A percentile compares a stretch with the other conserved stretches of the same genome.
Conservation (phyloP, 805 yeast genomes). For the Candida ulmi region DNA sequence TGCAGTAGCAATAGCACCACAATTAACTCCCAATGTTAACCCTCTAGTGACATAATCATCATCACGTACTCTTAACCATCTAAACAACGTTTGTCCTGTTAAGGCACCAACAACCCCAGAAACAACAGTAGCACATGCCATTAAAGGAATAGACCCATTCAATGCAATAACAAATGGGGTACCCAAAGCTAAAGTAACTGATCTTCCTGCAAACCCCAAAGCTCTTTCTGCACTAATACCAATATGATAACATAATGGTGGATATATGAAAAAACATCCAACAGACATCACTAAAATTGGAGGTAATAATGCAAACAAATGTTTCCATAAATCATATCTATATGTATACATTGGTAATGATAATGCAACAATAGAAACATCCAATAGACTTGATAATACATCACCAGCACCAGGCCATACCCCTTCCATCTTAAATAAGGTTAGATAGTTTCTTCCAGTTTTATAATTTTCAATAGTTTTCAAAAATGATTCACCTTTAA, state of each 20-base stretch:
- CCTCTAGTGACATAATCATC: constrained; percentile 74
- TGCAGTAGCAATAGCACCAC: constrained; percentile 83
- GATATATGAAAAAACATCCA: constrained; percentile 62
- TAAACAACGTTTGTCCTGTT: constrained; percentile 46
- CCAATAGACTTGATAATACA: constrained; percentile 63
- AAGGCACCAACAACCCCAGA: constrained; percentile 75
- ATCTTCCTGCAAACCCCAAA: constrained; percentile 73
- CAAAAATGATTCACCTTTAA: constrained; percentile 44
- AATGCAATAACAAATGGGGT: constrained; percentile 65
- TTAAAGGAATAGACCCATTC: constrained; percentile 63
- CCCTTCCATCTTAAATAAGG: constrained; percentile 57
- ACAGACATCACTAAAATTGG: constrained; percentile 53
- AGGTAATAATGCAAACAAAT: constrained; percentile 52
- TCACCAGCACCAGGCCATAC: constrained; percentile 89
- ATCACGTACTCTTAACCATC: constrained; percentile 42
- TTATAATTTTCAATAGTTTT: constrained; percentile 49
- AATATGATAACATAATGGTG: constrained; percentile 57
- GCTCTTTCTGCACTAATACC: constrained; percentile 59
- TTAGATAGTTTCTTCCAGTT: constrained; percentile 63
- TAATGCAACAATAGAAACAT: constrained; percentile 68
- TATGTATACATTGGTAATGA: constrained; percentile 76
- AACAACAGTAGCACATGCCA: constrained; percentile 74
- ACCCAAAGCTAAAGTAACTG: constrained; percentile 76
- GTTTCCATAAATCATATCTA: constrained; percentile 53
- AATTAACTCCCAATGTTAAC: constrained; percentile 67